These are phyloP conservation scores for Vaccinium corymbosum DNA, from an alignment of 148 eudicot species.

Conservation along the genomic window DNA sequence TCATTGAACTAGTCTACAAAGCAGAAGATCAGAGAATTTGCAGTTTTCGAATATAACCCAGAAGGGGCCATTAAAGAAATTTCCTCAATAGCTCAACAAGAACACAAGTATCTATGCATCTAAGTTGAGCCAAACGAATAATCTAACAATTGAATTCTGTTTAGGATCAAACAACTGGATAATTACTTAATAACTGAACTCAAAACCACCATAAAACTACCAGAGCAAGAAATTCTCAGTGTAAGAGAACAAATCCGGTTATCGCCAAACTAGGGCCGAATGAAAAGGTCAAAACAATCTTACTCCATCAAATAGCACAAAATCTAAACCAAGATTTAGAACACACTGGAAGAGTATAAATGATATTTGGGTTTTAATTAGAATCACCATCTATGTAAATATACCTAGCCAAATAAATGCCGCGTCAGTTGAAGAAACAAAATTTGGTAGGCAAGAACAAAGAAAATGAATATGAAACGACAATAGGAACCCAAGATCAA, in stretches of 20 bases:
- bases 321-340: neutral
- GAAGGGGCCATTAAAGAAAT: neutral
- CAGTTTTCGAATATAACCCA: neutral
- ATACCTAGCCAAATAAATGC: neutral
- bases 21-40: neutral
- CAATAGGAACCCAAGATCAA: neutral
- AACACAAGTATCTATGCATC: too few relatives aligned
- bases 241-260: neutral
- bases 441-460: neutral
- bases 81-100: neutral
- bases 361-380: too few relatives aligned
- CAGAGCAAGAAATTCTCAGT: neutral
- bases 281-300: slow-evolving; percentile 4
- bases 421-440: neutral
- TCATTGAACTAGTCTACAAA: neutral
- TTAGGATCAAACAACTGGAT: neutral
- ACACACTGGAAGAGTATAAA: neutral
- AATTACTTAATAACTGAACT: neutral
- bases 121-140: neutral
- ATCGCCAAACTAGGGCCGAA: neutral
- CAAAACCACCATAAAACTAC: neutral
- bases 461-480: neutral
- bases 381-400: too few relatives aligned
- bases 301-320: neutral
- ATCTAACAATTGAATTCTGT: neutral